phyloP scores from a whole-genome alignment of 257 asterid species.

The Forsythia viridissima region DNA sequence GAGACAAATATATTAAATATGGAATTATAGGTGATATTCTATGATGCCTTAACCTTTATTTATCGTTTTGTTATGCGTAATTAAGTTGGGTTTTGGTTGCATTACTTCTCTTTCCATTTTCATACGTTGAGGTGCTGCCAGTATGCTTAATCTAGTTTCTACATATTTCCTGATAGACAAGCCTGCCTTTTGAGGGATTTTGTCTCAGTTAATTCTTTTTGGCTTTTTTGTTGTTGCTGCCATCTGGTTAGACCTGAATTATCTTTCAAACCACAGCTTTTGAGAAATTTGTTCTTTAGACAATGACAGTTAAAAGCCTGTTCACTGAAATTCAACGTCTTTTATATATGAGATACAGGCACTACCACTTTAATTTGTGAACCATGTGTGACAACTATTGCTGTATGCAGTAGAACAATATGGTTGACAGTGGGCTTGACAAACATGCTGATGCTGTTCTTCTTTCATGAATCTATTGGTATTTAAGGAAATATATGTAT shows the following conservation, averaged over 20 bases:
- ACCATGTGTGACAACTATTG: neutral
- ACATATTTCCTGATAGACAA: neutral
- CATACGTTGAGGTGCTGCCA: neutral
- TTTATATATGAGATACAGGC: neutral
- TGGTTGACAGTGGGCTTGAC: neutral
- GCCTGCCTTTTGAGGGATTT: neutral
- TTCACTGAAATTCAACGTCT: neutral
- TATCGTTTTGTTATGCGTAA: neutral
- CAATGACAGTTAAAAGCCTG: neutral
- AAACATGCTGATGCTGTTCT: neutral
- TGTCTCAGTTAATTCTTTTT: too few species aligned
- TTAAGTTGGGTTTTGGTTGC: neutral
- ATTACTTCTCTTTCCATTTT: neutral
- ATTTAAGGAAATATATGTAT: slow-evolving; percentile 12
- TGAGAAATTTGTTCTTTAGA: too few species aligned
- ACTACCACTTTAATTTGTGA: neutral
- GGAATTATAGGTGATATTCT: neutral
- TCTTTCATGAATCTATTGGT: neutral
- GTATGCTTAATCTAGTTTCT: neutral
- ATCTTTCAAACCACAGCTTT: neutral
- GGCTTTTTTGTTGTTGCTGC: neutral
- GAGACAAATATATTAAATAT: neutral
- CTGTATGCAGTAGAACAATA: neutral
- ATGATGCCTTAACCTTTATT: neutral
- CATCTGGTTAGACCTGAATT: neutral